These are phyloP conservation scores for Colletotrichum sp. DNA, from an alignment of 2,329 filamentous ascomycete species.

Conservation along the genomic window DNA sequence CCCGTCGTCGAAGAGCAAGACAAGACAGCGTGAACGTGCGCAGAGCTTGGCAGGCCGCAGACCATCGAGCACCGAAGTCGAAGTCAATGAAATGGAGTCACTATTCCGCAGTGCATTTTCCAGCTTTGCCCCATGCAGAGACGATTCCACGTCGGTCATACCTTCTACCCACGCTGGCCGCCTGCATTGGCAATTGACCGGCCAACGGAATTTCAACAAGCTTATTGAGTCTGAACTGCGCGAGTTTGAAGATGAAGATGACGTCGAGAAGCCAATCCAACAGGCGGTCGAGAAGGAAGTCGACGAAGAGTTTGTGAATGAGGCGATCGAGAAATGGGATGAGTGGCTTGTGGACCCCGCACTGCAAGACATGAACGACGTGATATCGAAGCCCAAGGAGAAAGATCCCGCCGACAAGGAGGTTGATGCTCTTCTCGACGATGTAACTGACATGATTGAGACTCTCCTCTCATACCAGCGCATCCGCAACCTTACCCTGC, in stretches of 20 bases:
- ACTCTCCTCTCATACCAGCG: slow-evolving; percentile 80
- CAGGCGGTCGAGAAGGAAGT: slow-evolving; percentile 33
- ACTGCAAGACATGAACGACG: slow-evolving; percentile 46
- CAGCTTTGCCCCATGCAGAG: slow-evolving; percentile 77
- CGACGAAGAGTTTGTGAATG: slow-evolving; percentile 56
- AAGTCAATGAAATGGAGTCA: slow-evolving; percentile 72
- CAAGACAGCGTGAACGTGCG: slow-evolving; percentile 73
- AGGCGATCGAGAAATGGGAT: slow-evolving; percentile 63
- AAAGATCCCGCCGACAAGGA: slow-evolving; percentile 11
- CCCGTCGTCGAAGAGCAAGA: slow-evolving; percentile 56
- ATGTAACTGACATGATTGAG: slow-evolving; percentile 77
- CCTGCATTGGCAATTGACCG: slow-evolving; percentile 78
- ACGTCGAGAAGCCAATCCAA: slow-evolving; percentile 32
- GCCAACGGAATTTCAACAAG: slow-evolving; percentile 68
- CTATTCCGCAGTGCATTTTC: slow-evolving; percentile 80
- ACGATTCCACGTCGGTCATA: slow-evolving; percentile 73
- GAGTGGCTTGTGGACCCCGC: slow-evolving; percentile 61
- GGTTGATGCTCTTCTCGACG: slow-evolving; percentile 56
- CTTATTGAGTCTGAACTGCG: slow-evolving; percentile 60
- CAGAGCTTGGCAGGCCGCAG: slow-evolving; percentile 68
- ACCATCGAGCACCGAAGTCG: slow-evolving; percentile 57
- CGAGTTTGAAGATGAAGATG: slow-evolving; percentile 42
- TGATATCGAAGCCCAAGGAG: slow-evolving; percentile 50
- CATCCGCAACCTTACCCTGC: slow-evolving; percentile 74
- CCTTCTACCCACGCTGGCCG: slow-evolving; percentile 70